Base-by-base conservation (phyloP, 176 grass and related monocot genomes). In the Oryza glumipatula region DNA sequence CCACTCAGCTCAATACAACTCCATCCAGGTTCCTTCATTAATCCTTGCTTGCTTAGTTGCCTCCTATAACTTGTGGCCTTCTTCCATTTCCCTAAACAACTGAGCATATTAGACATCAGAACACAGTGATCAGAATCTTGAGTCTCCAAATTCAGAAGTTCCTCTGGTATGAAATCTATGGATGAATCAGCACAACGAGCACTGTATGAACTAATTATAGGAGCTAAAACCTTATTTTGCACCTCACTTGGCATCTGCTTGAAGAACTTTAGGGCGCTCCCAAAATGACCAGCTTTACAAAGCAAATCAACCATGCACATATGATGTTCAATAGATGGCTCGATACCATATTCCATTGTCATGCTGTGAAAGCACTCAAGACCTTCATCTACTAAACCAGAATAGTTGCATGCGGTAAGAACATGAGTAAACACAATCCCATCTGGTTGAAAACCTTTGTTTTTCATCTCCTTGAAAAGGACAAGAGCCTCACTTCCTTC, bases 271-370 rank as follows among this genome's bases (percentile, higher is more conserved):
- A 66, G 44, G 73, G 86, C 89, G 7, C n/a, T 68, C 65, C 72
- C 83, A 28, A 89, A 16, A 68, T 84, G 69, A 74, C 92, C 83
- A 35, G 86, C 74, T 77, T 87, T 94, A 81, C 83, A 89, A 64
- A 94, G 80, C 85, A 94, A 75, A 91, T 91, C 86, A 74, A 89
- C 78, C n/a, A 87, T 86, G 86, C 92, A 94, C 89, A 89, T 89
- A 63, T 91, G 86, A 73, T 94, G 92, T 56, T 94, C 86, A 30
- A 76, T 68, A 64, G 63, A 87, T 87, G 89, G 92, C 11, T 89
- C 49, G 12, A 91, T 81, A 74, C 72, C 76, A 84, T 86, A 91
- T 74, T 94, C 76, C 32, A 4, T 51, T 22, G 66, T 79, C 86
- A 94, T 84, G 15, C 10, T 91, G 43, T 13, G 72, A 90, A 94